Base-by-base conservation (phyloP, 2,329 filamentous ascomycete species). In the Rhytidhysteron rufulum region DNA sequence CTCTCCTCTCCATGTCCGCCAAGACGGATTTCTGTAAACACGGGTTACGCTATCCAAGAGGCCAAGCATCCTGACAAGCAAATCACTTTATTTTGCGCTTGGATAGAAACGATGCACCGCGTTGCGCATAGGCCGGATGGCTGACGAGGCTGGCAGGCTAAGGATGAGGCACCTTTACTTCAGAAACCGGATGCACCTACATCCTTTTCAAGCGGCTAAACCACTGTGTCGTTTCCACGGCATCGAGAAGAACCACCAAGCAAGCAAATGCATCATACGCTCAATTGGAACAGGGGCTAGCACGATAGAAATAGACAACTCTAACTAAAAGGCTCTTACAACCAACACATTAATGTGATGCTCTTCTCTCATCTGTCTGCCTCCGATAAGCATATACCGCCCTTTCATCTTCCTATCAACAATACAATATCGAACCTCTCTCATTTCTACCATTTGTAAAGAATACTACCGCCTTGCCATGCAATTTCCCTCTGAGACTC, bases 281-380 rank as follows among this genome's bases (percentile, higher is more conserved):
- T 39, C 37, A 39, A 41, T 48, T 43, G 31, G 37, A 41, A 29
- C 39, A 33, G 33, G 34, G 34, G 39, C 48, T 49, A 51, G 39
- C 21, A 42, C 40, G 46, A 51, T 44, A 55, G 53, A 49, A 50
- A n/a, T 15, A 39, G 49, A 51, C 39, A 41, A 51, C 45, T 54
- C 39, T 47, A 45, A 39, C 40, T 37, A 39, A 43, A 24, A 37
- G 44, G 39, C 19, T 49, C 35, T 32, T 44, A 40, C 43, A 44
- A 42, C 47, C 43, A 51, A 56, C 45, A 57, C 53, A 60, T 58
- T 58, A 60, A 50, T 51, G 55, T 55, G 53, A 50, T 54, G 56
- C 44, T 48, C 39, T 47, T 40, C 41, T 53, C 44, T 49, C 37
- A 27, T 42, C 22, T 57, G 42, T 47, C 53, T 47, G 6, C 48